Evolutionary conservation across 305 asterid genomes (phyloP).

Genomic region (Fraxinus albicans): DNA sequence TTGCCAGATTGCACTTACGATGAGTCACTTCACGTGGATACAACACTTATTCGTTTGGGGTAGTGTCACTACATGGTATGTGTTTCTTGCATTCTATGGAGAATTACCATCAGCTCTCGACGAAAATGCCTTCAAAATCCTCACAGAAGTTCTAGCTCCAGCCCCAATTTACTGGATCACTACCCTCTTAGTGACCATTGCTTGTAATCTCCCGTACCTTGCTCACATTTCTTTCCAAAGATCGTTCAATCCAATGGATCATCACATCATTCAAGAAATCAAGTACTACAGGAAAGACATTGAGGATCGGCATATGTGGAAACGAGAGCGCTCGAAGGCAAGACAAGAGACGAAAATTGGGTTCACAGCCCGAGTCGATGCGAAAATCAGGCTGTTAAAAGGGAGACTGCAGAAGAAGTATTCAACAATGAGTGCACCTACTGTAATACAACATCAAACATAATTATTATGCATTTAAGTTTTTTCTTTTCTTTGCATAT

Average conservation of each 20-base stretch:
- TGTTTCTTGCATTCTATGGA: constrained; percentile 47
- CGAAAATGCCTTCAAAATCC: constrained; percentile 47
- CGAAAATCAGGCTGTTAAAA: constrained; percentile 56
- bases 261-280: constrained; percentile 72
- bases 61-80: constrained; percentile 55
- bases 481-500: constrained; percentile 2
- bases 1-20: constrained; percentile 60
- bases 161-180: constrained; percentile 60
- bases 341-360: constrained; percentile 65
- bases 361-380: constrained; percentile 77
- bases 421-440: constrained; percentile 25
- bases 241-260: constrained; percentile 51
- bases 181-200: constrained; percentile 39
- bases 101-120: constrained; percentile 38
- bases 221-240: constrained; percentile 52
- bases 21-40: constrained; percentile 66
- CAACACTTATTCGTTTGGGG: constrained; percentile 72
- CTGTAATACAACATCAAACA: constrained; percentile 28
- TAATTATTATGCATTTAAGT: constrained; percentile 24
- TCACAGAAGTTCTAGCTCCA: constrained; percentile 52
- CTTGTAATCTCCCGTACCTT: constrained; percentile 56
- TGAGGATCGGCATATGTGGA: constrained; percentile 72
- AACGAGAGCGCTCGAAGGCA: constrained; percentile 60
- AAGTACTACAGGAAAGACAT: constrained; percentile 57
- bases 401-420: constrained; percentile 55